A percentile compares a stretch with the other conserved stretches of the same genome.
Conservation (phyloP, 768 basidiomycete species). For the Lactarius tabidus region DNA sequence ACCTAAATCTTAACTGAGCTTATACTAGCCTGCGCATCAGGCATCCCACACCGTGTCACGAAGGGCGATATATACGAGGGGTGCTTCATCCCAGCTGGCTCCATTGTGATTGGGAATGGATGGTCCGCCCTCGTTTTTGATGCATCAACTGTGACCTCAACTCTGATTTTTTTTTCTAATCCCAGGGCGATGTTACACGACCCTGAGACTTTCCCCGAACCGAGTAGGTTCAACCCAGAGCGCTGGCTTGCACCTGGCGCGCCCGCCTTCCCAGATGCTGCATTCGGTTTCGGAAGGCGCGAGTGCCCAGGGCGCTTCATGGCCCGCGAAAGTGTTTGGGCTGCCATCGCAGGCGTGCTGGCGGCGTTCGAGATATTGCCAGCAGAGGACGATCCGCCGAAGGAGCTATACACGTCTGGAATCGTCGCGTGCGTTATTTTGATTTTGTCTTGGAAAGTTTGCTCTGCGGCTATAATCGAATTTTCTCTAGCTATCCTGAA, state of each 20-base stretch:
- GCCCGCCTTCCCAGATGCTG: background rate
- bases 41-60: conserved; percentile 30
- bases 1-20: background rate
- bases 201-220: conserved; percentile 1
- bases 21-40: conserved; percentile 10
- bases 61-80: conserved; percentile 32
- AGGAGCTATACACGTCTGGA: background rate
- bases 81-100: conserved; percentile 32
- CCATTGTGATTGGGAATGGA: conserved; percentile 32
- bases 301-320: background rate
- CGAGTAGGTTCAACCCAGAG: background rate
- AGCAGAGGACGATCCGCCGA: background rate
- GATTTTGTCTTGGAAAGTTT: background rate
- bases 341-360: background rate
- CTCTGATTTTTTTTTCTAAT: background rate
- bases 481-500: background rate
- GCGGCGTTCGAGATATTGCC: background rate
- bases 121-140: conserved; percentile 27
- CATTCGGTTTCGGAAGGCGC: conserved; percentile 7
- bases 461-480: background rate
- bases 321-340: background rate
- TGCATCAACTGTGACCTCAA: background rate
- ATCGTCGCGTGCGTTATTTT: background rate
- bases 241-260: background rate
- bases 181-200: conserved; percentile 12